Conservation (phyloP, 1,139 yeast species). For the Kluyveromyces sp. region DNA sequence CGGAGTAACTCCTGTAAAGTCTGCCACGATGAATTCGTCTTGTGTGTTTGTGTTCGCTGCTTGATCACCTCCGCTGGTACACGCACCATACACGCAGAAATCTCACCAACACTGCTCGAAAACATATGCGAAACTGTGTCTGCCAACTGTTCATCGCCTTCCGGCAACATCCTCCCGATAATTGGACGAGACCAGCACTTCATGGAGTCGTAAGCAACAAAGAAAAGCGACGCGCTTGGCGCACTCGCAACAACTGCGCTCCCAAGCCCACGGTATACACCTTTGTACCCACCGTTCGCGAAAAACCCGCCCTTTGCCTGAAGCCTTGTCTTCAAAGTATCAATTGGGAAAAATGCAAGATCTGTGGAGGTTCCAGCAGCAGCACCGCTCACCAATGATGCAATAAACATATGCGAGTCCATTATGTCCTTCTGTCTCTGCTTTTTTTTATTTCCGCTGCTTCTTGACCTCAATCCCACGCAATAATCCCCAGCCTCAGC, state of each 20-base stretch:
- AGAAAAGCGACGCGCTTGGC: constrained; percentile 85
- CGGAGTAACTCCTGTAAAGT: constrained; percentile 55
- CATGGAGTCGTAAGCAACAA: constrained; percentile 77
- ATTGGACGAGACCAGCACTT: constrained; percentile 49
- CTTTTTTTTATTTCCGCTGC: too few species aligned
- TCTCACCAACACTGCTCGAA: constrained; percentile 82
- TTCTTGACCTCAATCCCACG: too few species aligned
- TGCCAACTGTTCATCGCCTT: constrained; percentile 28
- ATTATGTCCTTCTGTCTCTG: background rate
- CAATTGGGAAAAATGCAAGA: constrained; percentile 90
- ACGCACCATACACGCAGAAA: constrained; percentile 86
- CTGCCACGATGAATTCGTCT: constrained; percentile 49
- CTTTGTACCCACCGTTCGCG: constrained; percentile 84
- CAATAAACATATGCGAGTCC: constrained; percentile 17
- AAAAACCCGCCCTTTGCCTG: constrained; percentile 96
- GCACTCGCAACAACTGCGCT: constrained; percentile 93
- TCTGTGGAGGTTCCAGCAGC: constrained; percentile 96
- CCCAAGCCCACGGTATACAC: constrained; percentile 87
- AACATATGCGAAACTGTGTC: constrained; percentile 62
- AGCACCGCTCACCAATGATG: constrained; percentile 61
- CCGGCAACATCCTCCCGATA: constrained; percentile 23
- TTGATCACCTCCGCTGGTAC: constrained; percentile 97
- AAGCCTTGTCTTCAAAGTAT: constrained; percentile 83
- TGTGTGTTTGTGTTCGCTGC: constrained; percentile 79
- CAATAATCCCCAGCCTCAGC: too few species aligned